Base-by-base conservation (phyloP, 2,329 filamentous ascomycete species). In the Fusarium verticillioides region DNA sequence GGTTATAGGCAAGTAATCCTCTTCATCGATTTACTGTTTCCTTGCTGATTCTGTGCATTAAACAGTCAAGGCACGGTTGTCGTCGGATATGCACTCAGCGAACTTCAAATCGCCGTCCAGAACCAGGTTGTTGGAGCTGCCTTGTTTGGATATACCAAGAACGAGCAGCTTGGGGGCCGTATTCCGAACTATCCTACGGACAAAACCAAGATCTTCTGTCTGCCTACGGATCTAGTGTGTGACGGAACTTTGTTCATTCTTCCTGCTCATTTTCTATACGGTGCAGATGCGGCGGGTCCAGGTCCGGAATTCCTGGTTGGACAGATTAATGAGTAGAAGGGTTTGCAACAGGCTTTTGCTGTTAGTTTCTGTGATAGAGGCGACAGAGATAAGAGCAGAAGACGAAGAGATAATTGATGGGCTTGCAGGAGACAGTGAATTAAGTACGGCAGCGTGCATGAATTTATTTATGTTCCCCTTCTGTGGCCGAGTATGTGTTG, bases 61-160 rank as follows among this genome's bases (percentile, higher is more conserved):
- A 37, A 7, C 1, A 64, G 63, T 46, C 63, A 65, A 34, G 63
- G 63, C 7, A 64, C 63, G 13, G 60, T 43, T 5, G 42, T 65
- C 1, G 40, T 52, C 7, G 63, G 46, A 7, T 62, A 62, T 2
- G 63, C 63, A 2, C 34, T 65, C 1, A 56, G 60, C 5, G 36
- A 65, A 2, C 63, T 65, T 0, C 28, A 34, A 0, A 5, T 28
- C 2, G 19, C 50, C 3, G 63, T 64, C 2, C 62, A 64, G 34
- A 63, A 65, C 3, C 60, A 65, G 1, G 60, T 65, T 21, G 43
- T 64, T n/a, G 63, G 63, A 4, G 62, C 60, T 0, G 63, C 62
- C 0, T 18, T 65, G 2, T 65, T 65, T 13, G 63, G 60, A 2
- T 65, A 65, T 37, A 65, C 63, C 2, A 65, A 65, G 13, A 65